Evolutionary conservation across 306 rosid genomes (phyloP).

Genomic region (Acacia acuminata): DNA sequence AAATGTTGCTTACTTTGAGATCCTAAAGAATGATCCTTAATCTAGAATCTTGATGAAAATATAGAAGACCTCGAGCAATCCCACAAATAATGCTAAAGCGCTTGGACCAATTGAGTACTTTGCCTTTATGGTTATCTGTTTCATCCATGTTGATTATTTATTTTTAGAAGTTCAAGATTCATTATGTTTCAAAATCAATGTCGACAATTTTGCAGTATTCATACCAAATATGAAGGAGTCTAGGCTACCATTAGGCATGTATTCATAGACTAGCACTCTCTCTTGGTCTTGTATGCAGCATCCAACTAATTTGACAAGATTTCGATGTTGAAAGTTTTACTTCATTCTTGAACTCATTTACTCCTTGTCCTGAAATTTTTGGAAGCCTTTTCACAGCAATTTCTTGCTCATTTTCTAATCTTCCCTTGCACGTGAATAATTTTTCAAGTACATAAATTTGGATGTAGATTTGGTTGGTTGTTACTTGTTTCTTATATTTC

Average conservation of each 20-base stretch:
- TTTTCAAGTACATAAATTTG: neutral
- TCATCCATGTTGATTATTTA: neutral
- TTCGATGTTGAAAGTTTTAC: conserved; percentile 48
- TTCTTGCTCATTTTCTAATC: conserved; percentile 34
- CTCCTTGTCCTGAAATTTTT: conserved; percentile 44
- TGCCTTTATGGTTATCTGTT: conserved; percentile 7
- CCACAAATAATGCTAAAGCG: conserved; percentile 39
- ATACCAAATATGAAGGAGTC: conserved; percentile 47
- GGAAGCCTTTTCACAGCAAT: conserved; percentile 53
- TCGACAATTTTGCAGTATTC: neutral
- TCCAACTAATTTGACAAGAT: conserved; percentile 47
- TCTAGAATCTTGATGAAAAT: conserved; percentile 5
- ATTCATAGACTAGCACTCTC: conserved; percentile 45
- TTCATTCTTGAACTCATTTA: conserved; percentile 45
- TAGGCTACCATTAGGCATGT: conserved; percentile 51
- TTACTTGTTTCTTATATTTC: neutral
- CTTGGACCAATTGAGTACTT: conserved; percentile 32
- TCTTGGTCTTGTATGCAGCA: conserved; percentile 45
- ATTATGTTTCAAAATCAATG: neutral
- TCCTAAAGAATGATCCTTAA: neutral
- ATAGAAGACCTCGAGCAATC: conserved; percentile 32
- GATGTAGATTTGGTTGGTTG: neutral
- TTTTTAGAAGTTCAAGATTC: neutral
- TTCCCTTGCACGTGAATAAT: conserved; percentile 4
- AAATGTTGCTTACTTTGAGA: conserved; percentile 10